Conservation (phyloP, 495 filamentous ascomycete genomes). For the Penicillium maclennaniae region DNA sequence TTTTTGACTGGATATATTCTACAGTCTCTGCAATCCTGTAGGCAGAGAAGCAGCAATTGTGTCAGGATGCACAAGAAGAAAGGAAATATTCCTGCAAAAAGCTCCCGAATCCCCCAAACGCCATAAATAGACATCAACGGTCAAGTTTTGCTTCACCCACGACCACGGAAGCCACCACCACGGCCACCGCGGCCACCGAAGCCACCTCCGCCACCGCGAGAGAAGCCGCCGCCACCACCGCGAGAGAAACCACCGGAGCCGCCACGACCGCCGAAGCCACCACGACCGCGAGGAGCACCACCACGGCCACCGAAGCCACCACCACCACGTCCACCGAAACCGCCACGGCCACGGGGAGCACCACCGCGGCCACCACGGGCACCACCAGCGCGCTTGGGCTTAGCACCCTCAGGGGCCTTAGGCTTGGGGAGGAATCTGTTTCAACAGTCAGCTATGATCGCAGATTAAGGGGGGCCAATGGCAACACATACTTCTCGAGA, state of each 20-base stretch:
- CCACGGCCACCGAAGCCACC: slow-evolving; percentile 44
- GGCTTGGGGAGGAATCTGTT: slow-evolving; percentile 87
- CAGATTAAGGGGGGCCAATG: background rate
- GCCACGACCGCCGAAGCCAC: slow-evolving; percentile 40
- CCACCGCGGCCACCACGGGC: slow-evolving; percentile 46
- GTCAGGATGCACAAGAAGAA: slow-evolving; percentile 42
- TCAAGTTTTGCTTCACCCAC: slow-evolving; percentile 31
- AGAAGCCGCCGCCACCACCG: slow-evolving; percentile 16
- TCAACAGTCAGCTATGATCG: slow-evolving; percentile 15
- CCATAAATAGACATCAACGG: slow-evolving; percentile 43
- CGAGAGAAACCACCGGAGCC: slow-evolving; percentile 17
- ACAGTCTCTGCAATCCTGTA: slow-evolving; percentile 28
- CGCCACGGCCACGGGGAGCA: slow-evolving; percentile 36
- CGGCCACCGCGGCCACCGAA: slow-evolving; percentile 42
- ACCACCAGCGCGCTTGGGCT: slow-evolving; percentile 57
- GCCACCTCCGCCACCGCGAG: slow-evolving; percentile 29
- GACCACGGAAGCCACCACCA: slow-evolving; percentile 37
- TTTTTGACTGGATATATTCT: slow-evolving; percentile 36
- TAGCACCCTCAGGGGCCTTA: slow-evolving; percentile 69
- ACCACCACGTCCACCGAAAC: slow-evolving; percentile 34
- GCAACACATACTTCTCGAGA: slow-evolving; percentile 63
- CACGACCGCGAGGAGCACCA: slow-evolving; percentile 40
- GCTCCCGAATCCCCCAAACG: slow-evolving; percentile 51
- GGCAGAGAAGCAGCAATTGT: slow-evolving; percentile 32
- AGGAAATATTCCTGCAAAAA: slow-evolving; percentile 42